Percentiles rank a stretch among this genome's conserved stretches.
These are phyloP conservation scores for Alternaria incomplexa DNA, from an alignment of 2,329 filamentous ascomycete genomes.

Conservation along the genomic window DNA sequence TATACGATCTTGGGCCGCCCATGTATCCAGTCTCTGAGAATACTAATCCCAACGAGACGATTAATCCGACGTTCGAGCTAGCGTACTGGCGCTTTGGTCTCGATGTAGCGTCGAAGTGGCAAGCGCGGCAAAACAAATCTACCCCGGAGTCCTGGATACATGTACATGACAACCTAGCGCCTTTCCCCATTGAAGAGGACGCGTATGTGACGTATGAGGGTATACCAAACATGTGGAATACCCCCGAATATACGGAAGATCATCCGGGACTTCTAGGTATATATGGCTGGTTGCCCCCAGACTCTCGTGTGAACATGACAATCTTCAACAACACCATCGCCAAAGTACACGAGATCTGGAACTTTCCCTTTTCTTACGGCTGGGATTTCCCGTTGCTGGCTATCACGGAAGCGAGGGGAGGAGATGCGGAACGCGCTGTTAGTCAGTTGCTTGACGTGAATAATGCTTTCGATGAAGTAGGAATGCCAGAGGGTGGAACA, in stretches of 20 bases:
- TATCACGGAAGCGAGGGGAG: slow-evolving; percentile 37
- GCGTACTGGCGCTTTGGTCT: slow-evolving; percentile 69
- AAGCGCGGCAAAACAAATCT: slow-evolving; percentile 53
- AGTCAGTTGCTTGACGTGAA: slow-evolving; percentile 55
- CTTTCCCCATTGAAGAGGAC: slow-evolving; percentile 57
- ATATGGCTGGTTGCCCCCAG: slow-evolving; percentile 40
- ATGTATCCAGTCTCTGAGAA: slow-evolving; percentile 64
- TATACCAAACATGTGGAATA: slow-evolving; percentile 46
- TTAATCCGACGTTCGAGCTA: slow-evolving; percentile 65
- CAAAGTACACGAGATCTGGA: slow-evolving; percentile 42
- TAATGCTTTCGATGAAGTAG: slow-evolving; percentile 63
- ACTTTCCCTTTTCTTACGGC: slow-evolving; percentile 43
- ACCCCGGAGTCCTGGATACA: slow-evolving; percentile 56
- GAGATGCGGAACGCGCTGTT: slow-evolving; percentile 39
- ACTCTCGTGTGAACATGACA: slow-evolving; percentile 32
- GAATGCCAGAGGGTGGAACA: slow-evolving; percentile 60
- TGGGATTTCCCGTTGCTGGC: slow-evolving; percentile 46
- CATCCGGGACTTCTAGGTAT: slow-evolving; percentile 42
- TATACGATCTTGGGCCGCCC: slow-evolving; percentile 62
- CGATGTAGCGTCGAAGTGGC: slow-evolving; percentile 61
- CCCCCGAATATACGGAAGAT: slow-evolving; percentile 34
- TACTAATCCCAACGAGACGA: slow-evolving; percentile 62
- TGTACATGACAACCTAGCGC: slow-evolving; percentile 61
- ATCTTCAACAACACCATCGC: slow-evolving; percentile 39
- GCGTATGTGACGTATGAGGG: slow-evolving; percentile 64